These are phyloP conservation scores for Linaria vulgaris DNA, from an alignment of 257 asterid genomes.

Conservation along the genomic window DNA sequence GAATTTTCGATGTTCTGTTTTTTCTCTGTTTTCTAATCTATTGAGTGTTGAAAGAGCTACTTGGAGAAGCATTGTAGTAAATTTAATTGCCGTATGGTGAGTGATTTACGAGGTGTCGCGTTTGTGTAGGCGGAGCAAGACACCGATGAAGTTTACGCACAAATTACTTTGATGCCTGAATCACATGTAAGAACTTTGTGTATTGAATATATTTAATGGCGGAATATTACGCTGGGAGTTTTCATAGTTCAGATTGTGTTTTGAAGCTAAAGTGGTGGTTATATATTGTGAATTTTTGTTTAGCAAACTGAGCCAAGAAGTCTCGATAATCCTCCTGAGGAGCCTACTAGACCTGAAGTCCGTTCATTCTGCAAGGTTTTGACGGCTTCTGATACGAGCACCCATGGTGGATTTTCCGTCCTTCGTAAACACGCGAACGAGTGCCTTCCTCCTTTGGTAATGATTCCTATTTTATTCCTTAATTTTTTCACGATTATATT, in stretches of 20 bases:
- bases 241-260: neutral
- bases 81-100: neutral
- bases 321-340: constrained; percentile 42
- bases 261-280: constrained; percentile 11
- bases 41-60: constrained; percentile 3
- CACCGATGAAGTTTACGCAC: constrained; percentile 93
- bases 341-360: constrained; percentile 56
- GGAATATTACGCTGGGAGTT: neutral
- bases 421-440: constrained; percentile 86
- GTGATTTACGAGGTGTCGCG: constrained; percentile 21
- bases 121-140: constrained; percentile 73
- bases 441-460: constrained; percentile 90
- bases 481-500: neutral
- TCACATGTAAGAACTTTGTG: constrained; percentile 57
- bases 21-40: too few relatives aligned
- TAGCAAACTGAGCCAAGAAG: constrained; percentile 67
- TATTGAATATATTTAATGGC: too few relatives aligned
- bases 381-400: constrained; percentile 92
- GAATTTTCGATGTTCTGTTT: constrained; percentile 6
- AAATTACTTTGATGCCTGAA: constrained; percentile 78
- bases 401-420: constrained; percentile 93
- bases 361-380: constrained; percentile 89
- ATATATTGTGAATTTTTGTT: constrained; percentile 18
- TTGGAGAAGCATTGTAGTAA: too few relatives aligned
- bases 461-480: neutral